phyloP scores from a whole-genome alignment of 345 rosid species.

The Salix koriyanagi region DNA sequence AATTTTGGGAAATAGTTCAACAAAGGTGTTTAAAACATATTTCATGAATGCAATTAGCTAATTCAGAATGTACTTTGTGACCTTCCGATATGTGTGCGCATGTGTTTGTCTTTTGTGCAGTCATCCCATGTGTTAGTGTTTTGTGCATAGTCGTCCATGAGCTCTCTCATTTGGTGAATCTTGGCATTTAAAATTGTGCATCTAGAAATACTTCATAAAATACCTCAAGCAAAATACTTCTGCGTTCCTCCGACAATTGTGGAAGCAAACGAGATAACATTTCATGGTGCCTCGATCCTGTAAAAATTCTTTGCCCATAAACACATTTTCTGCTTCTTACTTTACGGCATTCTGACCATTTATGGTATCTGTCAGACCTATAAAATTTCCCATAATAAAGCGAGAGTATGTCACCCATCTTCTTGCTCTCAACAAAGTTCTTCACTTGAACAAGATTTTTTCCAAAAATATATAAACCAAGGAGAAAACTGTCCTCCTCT shows the following conservation, averaged over 20 bases:
- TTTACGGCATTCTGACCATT: constrained; percentile 69
- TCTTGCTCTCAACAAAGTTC: constrained; percentile 51
- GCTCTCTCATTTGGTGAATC: background rate
- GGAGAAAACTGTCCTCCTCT: constrained; percentile 55
- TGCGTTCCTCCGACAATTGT: constrained; percentile 45
- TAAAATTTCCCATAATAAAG: constrained; percentile 70
- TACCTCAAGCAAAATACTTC: constrained; percentile 53
- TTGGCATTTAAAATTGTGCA: background rate
- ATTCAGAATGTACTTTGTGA: background rate
- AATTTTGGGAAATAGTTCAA: background rate
- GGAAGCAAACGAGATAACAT: constrained; percentile 47
- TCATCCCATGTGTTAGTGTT: background rate
- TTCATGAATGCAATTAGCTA: background rate
- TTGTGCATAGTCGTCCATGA: background rate
- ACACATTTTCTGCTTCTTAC: constrained; percentile 42
- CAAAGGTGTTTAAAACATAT: background rate
- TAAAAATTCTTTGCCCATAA: constrained; percentile 55
- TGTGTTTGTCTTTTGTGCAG: background rate
- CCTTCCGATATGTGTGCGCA: background rate
- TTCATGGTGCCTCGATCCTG: constrained; percentile 69
- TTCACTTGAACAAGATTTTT: constrained; percentile 53
- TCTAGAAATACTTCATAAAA: background rate
- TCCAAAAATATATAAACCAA: constrained; percentile 67
- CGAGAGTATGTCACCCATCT: constrained; percentile 56
- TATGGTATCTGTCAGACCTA: constrained; percentile 42